These are phyloP conservation scores for Hygrocybe coccinea DNA, from an alignment of 768 basidiomycete species.

Conservation along the genomic window DNA sequence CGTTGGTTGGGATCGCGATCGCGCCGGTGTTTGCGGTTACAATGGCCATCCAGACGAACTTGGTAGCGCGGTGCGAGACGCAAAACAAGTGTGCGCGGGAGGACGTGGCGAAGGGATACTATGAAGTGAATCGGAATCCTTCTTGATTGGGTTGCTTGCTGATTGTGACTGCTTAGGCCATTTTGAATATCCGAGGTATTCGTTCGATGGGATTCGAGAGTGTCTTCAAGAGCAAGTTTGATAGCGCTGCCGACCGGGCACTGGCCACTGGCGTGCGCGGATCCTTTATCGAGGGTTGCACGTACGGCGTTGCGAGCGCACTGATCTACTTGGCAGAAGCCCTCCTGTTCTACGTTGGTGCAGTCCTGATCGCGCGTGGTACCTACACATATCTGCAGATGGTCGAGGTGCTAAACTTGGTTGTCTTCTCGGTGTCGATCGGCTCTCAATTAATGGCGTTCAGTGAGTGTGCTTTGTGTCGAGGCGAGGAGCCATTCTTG, in stretches of 20 bases:
- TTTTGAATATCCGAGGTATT: conserved; percentile 82
- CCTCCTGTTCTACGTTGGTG: conserved; percentile 85
- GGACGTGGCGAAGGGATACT: conserved; percentile 77
- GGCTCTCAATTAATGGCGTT: conserved; percentile 90
- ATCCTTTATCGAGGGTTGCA: conserved; percentile 85
- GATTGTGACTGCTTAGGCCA: conserved; percentile 39
- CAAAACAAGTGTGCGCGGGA: conserved; percentile 84
- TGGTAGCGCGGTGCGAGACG: conserved; percentile 67
- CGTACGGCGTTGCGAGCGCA: conserved; percentile 73
- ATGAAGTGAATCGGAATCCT: conserved; percentile 55
- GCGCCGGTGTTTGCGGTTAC: conserved; percentile 75
- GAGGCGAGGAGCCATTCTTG: conserved; percentile 1
- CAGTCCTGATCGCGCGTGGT: conserved; percentile 74
- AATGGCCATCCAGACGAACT: conserved; percentile 69
- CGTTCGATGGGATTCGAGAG: conserved; percentile 80
- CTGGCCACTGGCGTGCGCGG: conserved; percentile 65
- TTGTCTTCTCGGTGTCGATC: conserved; percentile 91
- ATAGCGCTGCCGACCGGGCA: conserved; percentile 55
- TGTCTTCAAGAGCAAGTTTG: conserved; percentile 67
- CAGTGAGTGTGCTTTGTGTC: conserved; percentile 48
- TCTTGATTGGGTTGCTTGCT: conserved; percentile 2
- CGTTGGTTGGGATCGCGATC: conserved; percentile 82
- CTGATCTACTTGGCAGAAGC: conserved; percentile 89
- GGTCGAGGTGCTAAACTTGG: conserved; percentile 85
- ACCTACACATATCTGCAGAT: conserved; percentile 84